phyloP scores from a whole-genome alignment of 2,329 filamentous ascomycete species.

The Fonsecaea erecta region DNA sequence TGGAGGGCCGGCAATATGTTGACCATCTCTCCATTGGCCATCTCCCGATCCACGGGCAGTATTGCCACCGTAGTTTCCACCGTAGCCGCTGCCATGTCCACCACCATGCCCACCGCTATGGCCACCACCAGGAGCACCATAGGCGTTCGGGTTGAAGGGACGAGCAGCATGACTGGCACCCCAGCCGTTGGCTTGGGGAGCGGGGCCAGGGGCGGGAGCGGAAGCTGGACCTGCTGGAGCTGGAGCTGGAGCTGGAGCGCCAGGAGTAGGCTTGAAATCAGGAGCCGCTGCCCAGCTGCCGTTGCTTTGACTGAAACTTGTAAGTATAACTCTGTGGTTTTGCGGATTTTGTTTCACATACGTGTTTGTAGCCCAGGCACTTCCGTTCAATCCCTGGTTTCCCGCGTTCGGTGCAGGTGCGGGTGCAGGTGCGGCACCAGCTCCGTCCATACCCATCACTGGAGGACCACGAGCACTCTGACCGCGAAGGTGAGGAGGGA shows the following conservation, averaged over 20 bases:
- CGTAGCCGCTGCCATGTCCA: constrained; percentile 46
- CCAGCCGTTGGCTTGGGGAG: constrained; percentile 39
- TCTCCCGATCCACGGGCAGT: constrained; percentile 83
- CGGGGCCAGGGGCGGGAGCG: constrained; percentile 43
- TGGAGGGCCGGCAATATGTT: constrained; percentile 86
- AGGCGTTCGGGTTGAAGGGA: constrained; percentile 64
- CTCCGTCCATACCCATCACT: constrained; percentile 45
- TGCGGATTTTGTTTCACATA: constrained; percentile 14
- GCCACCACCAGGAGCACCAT: constrained; percentile 61
- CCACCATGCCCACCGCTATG: constrained; percentile 59
- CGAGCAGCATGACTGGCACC: constrained; percentile 44
- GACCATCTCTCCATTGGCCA: constrained; percentile 94
- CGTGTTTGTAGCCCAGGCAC: constrained; percentile 43
- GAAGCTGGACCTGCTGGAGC: constrained; percentile 41
- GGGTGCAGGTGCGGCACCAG: constrained; percentile 34
- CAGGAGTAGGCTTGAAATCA: constrained; percentile 56
- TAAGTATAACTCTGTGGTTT: constrained; percentile 8
- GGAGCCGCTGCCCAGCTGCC: constrained; percentile 62
- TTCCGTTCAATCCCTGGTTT: constrained; percentile 40
- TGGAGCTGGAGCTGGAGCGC: constrained; percentile 42
- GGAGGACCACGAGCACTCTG: constrained; percentile 42
- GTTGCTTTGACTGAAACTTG: constrained; percentile 19
- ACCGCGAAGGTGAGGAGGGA: constrained; percentile 66
- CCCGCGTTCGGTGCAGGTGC: constrained; percentile 41
- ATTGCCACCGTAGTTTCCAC: constrained; percentile 59